Evolutionary conservation across 768 basidiomycete genomes (phyloP).

Genomic region (Mrakia blollopis): DNA sequence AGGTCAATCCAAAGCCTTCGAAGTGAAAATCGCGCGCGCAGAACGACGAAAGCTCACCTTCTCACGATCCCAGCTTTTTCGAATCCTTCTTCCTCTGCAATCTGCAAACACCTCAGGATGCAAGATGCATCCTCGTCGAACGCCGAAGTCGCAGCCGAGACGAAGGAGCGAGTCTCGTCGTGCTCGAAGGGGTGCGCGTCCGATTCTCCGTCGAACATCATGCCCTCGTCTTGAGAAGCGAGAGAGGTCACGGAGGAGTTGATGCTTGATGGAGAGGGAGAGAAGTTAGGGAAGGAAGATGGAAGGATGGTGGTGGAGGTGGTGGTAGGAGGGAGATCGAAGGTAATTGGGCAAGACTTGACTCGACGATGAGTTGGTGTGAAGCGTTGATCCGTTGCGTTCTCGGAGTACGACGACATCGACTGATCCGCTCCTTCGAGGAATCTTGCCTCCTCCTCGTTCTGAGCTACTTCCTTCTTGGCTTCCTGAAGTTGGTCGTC

Average conservation of each 20-base stretch:
- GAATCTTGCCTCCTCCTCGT: neutral
- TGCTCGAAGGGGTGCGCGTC: neutral
- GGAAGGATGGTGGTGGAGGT: neutral
- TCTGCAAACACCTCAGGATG: neutral
- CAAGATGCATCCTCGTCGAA: neutral
- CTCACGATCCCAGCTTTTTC: neutral
- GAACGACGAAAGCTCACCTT: neutral
- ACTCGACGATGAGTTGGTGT: neutral
- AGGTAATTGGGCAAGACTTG: neutral
- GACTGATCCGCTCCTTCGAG: neutral
- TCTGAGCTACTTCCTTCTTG: neutral
- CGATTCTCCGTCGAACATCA: too few relatives aligned
- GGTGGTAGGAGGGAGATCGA: neutral
- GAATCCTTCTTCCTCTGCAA: neutral
- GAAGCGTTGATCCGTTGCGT: neutral
- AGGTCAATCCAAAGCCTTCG: neutral
- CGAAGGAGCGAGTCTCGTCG: neutral
- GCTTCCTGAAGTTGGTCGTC: slow-evolving; percentile 4
- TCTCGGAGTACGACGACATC: neutral
- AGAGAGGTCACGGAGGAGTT: neutral
- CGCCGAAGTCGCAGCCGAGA: neutral
- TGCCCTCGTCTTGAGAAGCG: neutral
- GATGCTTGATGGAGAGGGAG: neutral
- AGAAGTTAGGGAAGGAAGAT: too few relatives aligned
- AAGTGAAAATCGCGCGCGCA: neutral